A percentile compares a stretch with the other conserved stretches of the same genome.
phyloP scores from a whole-genome alignment of 805 yeast genomes.

The Scheffersomyces ergatensis region DNA sequence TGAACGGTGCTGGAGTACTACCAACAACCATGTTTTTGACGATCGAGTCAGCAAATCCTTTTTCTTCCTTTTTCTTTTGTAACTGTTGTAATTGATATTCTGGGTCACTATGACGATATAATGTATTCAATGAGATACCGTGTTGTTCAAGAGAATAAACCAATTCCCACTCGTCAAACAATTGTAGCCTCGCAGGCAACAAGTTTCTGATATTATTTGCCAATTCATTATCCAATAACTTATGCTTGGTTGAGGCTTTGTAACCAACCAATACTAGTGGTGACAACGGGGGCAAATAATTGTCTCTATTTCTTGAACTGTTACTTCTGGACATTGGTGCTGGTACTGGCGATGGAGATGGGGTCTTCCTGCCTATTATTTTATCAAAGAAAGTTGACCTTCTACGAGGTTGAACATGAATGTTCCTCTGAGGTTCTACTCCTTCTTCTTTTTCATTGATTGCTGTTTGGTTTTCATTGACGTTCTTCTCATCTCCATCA shows the following conservation, averaged over 20 bases:
- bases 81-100: slow-evolving; percentile 26
- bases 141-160: slow-evolving; percentile 87
- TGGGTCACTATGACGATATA: slow-evolving; percentile 59
- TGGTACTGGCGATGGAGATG: slow-evolving; percentile 3
- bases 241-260: slow-evolving; percentile 51
- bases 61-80: slow-evolving; percentile 14
- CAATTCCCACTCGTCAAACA: slow-evolving; percentile 74
- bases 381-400: slow-evolving; percentile 9
- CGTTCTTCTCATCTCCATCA: not conserved
- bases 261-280: slow-evolving; percentile 64
- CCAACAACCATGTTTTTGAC: slow-evolving; percentile 30
- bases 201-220: slow-evolving; percentile 73
- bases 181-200: slow-evolving; percentile 76
- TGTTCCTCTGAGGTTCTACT: not conserved
- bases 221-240: slow-evolving; percentile 57
- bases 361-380: slow-evolving; percentile 6
- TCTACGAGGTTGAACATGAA: not conserved
- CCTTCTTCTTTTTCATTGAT: not conserved
- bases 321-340: not conserved
- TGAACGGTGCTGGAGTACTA: slow-evolving; percentile 10
- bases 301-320: not conserved
- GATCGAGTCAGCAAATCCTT: slow-evolving; percentile 36
- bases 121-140: slow-evolving; percentile 81
- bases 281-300: slow-evolving; percentile 45
- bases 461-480: not conserved